Evolutionary conservation across 495 filamentous ascomycete species (phyloP).

Genomic region (Trichocladium uniseriatum): DNA sequence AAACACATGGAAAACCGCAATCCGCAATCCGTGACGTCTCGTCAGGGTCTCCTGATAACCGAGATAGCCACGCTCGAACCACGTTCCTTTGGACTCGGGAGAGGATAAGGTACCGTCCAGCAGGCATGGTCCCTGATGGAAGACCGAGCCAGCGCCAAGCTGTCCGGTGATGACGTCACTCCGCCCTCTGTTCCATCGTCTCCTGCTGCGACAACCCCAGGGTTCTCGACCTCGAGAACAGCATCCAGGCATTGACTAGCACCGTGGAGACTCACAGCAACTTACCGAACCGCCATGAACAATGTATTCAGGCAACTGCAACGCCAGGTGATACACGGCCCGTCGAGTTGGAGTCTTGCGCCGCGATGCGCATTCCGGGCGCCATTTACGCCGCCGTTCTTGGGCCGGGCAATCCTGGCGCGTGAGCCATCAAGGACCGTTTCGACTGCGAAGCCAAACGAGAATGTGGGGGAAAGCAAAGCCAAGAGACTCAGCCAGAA

Average conservation of each 20-base stretch:
- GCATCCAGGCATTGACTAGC: background rate
- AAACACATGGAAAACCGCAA: too few relatives aligned
- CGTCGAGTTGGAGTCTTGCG: background rate
- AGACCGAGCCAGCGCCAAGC: too few relatives aligned
- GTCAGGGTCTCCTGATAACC: too few relatives aligned
- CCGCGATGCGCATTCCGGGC: background rate
- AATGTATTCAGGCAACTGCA: slow-evolving; percentile 13
- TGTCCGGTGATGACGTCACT: too few relatives aligned
- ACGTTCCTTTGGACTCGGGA: too few relatives aligned
- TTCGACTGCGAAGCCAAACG: background rate
- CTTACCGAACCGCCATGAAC: slow-evolving; percentile 13
- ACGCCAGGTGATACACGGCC: slow-evolving; percentile 5
- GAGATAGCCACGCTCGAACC: too few relatives aligned
- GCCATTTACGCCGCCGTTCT: background rate
- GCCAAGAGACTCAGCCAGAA: slow-evolving; percentile 31
- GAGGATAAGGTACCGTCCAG: too few relatives aligned
- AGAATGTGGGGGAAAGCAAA: slow-evolving; percentile 22
- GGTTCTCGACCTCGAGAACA: background rate
- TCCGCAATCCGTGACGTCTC: too few relatives aligned
- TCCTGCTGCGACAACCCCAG: too few relatives aligned
- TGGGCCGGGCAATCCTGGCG: background rate
- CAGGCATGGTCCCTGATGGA: too few relatives aligned
- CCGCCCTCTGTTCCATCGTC: too few relatives aligned
- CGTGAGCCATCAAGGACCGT: background rate
- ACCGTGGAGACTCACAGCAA: background rate